These are phyloP conservation scores for Peronospora destructor DNA, from an alignment of 352 stramenopile species.

Conservation along the genomic window DNA sequence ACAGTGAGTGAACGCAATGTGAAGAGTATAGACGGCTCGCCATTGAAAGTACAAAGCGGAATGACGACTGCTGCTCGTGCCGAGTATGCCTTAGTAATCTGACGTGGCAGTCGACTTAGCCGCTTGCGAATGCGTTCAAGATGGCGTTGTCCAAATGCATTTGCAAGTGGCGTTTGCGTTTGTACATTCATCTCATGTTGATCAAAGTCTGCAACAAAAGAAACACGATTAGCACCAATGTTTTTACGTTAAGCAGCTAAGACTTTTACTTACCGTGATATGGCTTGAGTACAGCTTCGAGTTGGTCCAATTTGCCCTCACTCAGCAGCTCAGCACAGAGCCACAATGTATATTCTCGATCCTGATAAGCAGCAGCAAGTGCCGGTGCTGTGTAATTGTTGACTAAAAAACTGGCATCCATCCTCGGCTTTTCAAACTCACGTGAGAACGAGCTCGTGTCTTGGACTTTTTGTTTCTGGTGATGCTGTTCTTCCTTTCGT, in stretches of 20 bases:
- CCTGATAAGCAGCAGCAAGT: conserved; percentile 91
- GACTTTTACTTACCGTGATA: conserved; percentile 43
- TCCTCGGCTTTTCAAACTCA: conserved; percentile 62
- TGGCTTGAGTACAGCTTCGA: conserved; percentile 62
- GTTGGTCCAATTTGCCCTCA: conserved; percentile 66
- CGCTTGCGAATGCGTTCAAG: conserved; percentile 92
- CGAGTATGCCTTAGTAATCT: conserved; percentile 90
- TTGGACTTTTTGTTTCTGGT: conserved; percentile 6
- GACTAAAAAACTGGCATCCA: conserved; percentile 83
- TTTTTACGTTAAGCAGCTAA: not conserved
- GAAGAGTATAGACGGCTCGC: conserved; percentile 93
- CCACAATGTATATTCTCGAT: conserved; percentile 85
- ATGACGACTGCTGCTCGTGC: conserved; percentile 92
- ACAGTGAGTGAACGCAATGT: conserved; percentile 89
- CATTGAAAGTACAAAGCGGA: conserved; percentile 93
- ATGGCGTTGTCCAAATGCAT: conserved; percentile 80
- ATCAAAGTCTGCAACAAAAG: conserved; percentile 35
- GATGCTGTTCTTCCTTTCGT: not conserved
- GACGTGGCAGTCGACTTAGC: conserved; percentile 90
- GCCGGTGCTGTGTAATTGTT: conserved; percentile 95
- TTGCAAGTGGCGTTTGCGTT: conserved; percentile 40
- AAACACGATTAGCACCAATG: not conserved
- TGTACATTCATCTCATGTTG: conserved; percentile 32
- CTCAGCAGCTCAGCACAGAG: conserved; percentile 67
- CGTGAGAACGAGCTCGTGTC: conserved; percentile 41